phyloP scores from a whole-genome alignment of 1,284 basidiomycete species.

The Sanghuangporus sanghuang region DNA sequence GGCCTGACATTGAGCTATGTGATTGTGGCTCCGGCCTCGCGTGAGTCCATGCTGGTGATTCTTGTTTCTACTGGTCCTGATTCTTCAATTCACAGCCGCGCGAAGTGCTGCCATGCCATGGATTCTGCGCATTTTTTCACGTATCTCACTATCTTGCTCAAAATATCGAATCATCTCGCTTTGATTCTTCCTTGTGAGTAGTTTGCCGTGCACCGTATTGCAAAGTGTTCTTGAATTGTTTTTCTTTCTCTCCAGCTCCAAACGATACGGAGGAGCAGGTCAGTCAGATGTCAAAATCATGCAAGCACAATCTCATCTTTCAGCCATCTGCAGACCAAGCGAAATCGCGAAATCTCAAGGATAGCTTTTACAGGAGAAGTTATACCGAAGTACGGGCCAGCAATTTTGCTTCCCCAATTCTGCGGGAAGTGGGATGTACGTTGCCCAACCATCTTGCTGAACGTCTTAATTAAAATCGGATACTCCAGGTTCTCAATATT shows the following conservation, averaged over 20 bases:
- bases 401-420: slow-evolving; percentile 54
- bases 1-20: slow-evolving; percentile 63
- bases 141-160: slow-evolving; percentile 75
- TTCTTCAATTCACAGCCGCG: slow-evolving; percentile 39
- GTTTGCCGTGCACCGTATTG: neutral
- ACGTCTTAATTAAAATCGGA: neutral
- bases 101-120: slow-evolving; percentile 59
- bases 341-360: slow-evolving; percentile 55
- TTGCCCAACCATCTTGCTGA: slow-evolving; percentile 9
- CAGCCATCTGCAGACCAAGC: slow-evolving; percentile 36
- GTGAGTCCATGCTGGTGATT: slow-evolving; percentile 31
- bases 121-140: slow-evolving; percentile 61
- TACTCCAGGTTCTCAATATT: slow-evolving; percentile 53
- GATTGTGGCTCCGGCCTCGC: slow-evolving; percentile 56
- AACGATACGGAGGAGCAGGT: slow-evolving; percentile 63
- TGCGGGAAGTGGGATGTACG: slow-evolving; percentile 84
- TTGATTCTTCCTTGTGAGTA: slow-evolving; percentile 68
- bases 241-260: slow-evolving; percentile 37
- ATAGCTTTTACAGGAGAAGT: slow-evolving; percentile 50
- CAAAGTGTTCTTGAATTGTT: neutral
- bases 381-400: slow-evolving; percentile 54
- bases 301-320: neutral
- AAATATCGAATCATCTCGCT: slow-evolving; percentile 81
- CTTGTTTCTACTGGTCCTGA: neutral
- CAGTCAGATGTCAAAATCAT: slow-evolving; percentile 1